A percentile compares a stretch with the other conserved stretches of the same genome.
phyloP scores from a whole-genome alignment of 305 asterid genomes.

The Fraxinus nigra region DNA sequence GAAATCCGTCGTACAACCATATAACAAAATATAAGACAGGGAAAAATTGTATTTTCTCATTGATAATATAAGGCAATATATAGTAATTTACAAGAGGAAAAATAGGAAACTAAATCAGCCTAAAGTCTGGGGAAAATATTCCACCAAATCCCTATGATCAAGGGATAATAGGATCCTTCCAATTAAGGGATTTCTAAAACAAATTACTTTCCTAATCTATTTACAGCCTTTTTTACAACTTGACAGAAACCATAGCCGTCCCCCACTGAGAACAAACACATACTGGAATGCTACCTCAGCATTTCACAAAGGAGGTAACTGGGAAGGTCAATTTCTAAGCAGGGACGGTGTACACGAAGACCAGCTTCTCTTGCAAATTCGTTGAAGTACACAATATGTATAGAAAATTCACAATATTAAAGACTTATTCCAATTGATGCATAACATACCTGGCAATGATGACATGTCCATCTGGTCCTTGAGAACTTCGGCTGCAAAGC shows the following conservation, averaged over 20 bases:
- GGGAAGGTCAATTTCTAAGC: background rate
- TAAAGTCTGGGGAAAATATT: too few relatives aligned
- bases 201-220: too few relatives aligned
- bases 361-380: background rate
- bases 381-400: background rate
- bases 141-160: too few relatives aligned
- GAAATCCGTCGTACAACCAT: too few relatives aligned
- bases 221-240: too few relatives aligned
- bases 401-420: background rate
- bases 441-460: slow-evolving; percentile 62
- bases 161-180: too few relatives aligned
- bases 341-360: background rate
- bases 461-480: slow-evolving; percentile 53
- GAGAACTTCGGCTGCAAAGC: slow-evolving; percentile 58
- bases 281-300: background rate
- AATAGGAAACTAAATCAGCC: too few relatives aligned
- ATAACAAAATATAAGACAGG: too few relatives aligned
- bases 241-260: background rate
- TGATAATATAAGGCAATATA: too few relatives aligned
- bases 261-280: background rate
- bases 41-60: too few relatives aligned
- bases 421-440: background rate
- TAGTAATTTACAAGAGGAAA: too few relatives aligned
- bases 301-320: background rate
- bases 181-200: too few relatives aligned